phyloP scores from a whole-genome alignment of 2,329 filamentous ascomycete species.

The Neocatenulostroma microsporum region DNA sequence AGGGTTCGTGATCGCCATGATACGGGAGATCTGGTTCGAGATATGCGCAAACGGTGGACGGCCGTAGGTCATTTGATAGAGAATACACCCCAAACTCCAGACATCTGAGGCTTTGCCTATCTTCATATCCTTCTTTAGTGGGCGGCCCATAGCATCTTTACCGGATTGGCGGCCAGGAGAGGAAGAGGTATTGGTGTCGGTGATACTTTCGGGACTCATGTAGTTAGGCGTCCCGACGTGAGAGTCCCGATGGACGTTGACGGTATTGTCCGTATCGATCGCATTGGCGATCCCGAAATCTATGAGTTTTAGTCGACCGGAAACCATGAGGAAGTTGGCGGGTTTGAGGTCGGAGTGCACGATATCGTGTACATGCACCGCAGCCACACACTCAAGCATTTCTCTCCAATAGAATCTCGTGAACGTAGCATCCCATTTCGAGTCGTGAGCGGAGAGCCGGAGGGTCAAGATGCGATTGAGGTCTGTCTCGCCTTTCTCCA shows the following conservation, averaged over 20 bases:
- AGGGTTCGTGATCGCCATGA: constrained; percentile 78
- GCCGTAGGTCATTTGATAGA: constrained; percentile 99
- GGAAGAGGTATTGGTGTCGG: constrained; percentile 65
- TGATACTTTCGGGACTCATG: constrained; percentile 92
- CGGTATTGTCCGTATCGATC: constrained; percentile 88
- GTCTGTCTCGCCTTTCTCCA: constrained; percentile 96
- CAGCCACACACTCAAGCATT: constrained; percentile 91
- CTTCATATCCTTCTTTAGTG: constrained; percentile 73
- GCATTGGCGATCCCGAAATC: constrained; percentile 98
- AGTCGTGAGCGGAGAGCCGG: constrained; percentile 58
- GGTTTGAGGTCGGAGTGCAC: constrained; percentile 97
- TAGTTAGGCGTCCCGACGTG: constrained; percentile 97
- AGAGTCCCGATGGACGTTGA: constrained; percentile 93
- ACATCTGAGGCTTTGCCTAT: constrained; percentile 92
- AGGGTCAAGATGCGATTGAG: constrained; percentile 76
- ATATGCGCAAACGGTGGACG: constrained; percentile 92
- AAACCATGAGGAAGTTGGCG: constrained; percentile 89
- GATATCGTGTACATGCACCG: constrained; percentile 83
- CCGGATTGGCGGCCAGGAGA: constrained; percentile 35
- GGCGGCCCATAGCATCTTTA: constrained; percentile 36
- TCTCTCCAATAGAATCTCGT: constrained; percentile 99
- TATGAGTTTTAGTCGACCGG: constrained; percentile 86
- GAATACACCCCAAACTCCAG: constrained; percentile 91
- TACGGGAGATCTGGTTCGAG: constrained; percentile 73
- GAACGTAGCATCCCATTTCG: constrained; percentile 77